Evolutionary conservation across 2,329 filamentous ascomycete species (phyloP), one percentile per base, ranked within the genome.

Genomic region (Pseudogymnoascus sp.): DNA sequence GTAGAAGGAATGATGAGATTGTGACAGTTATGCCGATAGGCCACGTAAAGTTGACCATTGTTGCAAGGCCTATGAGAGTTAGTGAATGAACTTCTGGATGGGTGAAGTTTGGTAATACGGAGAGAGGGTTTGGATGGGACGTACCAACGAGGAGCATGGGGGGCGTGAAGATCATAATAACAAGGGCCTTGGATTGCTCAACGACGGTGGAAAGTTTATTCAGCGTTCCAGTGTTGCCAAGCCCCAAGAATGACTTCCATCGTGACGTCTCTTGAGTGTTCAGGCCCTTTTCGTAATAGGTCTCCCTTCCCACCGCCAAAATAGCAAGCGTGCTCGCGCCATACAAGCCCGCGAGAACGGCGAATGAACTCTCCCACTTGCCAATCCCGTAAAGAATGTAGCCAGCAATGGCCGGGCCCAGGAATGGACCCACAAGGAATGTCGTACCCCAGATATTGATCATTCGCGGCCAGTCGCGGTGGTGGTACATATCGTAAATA

Each of bases 361-460:
- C 72, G 63, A 76, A 76, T 7, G 70, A 73, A 22, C 66, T 66
- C 22, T 68, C 68, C 75, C 72, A 77, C 10, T 69, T 65, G 2
- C 22, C 43, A 19, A 61, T 73, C 6, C 67, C 71, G 3, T 72
- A 70, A 11, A 73, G 66, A 19, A 76, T 72, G 41, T 76, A 76
- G n/a, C 74, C 75, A 6, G 74, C 74, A 6, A 76, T 63, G 1
- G 73, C 72, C 16, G 75, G 75, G 0, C 74, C 74, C 3, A 76
- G 66, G 59, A 74, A 76, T 2, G 75, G 74, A 0, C 75, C 75
- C 24, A 76, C 68, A 1, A 76, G 66, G 59, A 76, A 76, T 0
- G 73, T 73, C 3, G 73, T 75, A 7, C 72, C 74, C 74, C 74
- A 76, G 50, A 75, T 74, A 62, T 76, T 76, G 62, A 76, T 74